Evolutionary conservation across 192 early-diverging fungal species (phyloP).

Genomic region (Umbelopsis sp.): DNA sequence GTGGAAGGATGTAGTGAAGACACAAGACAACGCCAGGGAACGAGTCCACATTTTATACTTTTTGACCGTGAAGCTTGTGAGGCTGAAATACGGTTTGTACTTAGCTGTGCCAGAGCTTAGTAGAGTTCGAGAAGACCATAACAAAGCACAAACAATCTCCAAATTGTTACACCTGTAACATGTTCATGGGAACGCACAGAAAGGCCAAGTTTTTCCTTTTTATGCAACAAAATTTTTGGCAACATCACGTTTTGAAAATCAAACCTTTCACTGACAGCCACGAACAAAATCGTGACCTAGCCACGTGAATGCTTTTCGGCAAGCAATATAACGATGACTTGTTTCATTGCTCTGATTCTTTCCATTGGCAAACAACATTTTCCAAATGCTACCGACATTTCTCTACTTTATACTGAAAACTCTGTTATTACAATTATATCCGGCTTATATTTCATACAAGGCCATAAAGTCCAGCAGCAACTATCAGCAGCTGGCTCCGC

Average conservation of each 20-base stretch:
- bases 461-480: slow-evolving; percentile 32
- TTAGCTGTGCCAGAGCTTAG: no score
- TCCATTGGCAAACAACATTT: background rate
- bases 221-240: background rate
- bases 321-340: background rate
- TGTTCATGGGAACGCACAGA: no score
- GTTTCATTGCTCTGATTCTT: background rate
- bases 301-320: slow-evolving; percentile 12
- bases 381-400: slow-evolving; percentile 12
- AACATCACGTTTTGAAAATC: background rate
- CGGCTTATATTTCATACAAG: slow-evolving; percentile 39
- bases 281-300: background rate
- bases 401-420: slow-evolving; percentile 35
- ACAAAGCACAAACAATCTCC: background rate
- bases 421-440: slow-evolving; percentile 35
- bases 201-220: no score
- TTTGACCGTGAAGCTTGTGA: background rate
- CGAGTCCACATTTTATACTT: background rate
- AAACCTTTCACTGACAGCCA: slow-evolving; percentile 4
- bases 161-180: background rate
- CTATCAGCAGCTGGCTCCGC: slow-evolving; percentile 22
- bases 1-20: background rate
- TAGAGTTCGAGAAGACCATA: no score
- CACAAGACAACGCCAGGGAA: background rate
- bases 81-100: background rate